Base-by-base conservation (phyloP, 176 grass and related monocot species). In the Stipa capillata region DNA sequence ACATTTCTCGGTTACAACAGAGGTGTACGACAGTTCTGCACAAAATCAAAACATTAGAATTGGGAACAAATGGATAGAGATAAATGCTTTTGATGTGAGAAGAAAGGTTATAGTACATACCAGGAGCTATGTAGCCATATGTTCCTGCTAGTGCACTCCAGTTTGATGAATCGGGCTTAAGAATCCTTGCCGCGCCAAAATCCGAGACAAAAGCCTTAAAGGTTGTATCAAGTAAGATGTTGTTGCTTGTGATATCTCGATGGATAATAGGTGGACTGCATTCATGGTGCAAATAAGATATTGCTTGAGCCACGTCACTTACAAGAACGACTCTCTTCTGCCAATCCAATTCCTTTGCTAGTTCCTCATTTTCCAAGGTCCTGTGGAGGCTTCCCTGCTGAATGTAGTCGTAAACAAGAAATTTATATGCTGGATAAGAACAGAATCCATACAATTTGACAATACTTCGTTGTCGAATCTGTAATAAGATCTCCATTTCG, bases 241-340 rank as follows among this genome's bases (percentile, higher is more conserved):
- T 83, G 8, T 32, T 55, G 53, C 79, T 82, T 4, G 71, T 83
- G 7, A 77, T 59, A 35, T 84, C 82, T 57, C 82, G 27, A 77
- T 84, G 82, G 15, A 77, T 76, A 58, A 84, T 84, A 0, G 60
- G 61, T 23, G 60, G 82, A 21, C 9, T 10, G 35, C 72, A 84
- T 21, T 51, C 49, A 0, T 51, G 49, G 49, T 51, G 49, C 17
- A 21, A 51, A 51, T 51, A 51, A n/a, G 18, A n/a, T 51, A 51
- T 51, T 3, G 49, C 49, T 9, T 51, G 68, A 3, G 67, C 67
- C 2, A 82, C 33, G 14, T 79, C 77, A 4, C 0, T n/a, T 42
- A 18, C 48, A 1, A 79, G 7, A 15, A 4, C 1, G 42, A 2
- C 4, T 54, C 75, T 49, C 31, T 44, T 65, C 0, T 25, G 1